phyloP scores from a whole-genome alignment of 2,329 filamentous ascomycete species.

The Aspergillus cejpii region DNA sequence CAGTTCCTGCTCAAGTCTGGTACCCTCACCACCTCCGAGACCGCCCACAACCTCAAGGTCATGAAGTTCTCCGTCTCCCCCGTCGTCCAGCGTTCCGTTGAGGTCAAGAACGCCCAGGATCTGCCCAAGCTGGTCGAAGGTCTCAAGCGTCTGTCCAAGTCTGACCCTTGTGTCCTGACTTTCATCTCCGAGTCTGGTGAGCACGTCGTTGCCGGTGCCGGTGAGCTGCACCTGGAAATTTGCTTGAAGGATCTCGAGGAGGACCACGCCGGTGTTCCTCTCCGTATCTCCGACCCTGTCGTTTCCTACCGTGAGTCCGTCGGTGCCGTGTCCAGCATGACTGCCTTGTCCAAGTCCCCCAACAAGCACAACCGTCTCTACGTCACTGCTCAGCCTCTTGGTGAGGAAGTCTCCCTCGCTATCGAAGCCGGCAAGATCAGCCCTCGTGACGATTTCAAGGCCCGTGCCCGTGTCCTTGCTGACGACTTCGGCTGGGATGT shows the following conservation, averaged over 20 bases:
- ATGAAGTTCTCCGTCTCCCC: constrained; percentile 99
- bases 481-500: constrained; percentile 99
- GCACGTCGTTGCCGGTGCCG: constrained; percentile 97
- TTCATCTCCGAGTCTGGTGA: constrained; percentile 86
- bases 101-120: constrained; percentile 99
- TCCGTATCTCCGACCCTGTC: constrained; percentile 96
- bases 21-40: constrained; percentile 95
- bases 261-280: constrained; percentile 97
- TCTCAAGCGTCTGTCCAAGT: constrained; percentile 99
- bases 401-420: constrained; percentile 81
- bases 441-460: constrained; percentile 98
- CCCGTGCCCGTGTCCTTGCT: constrained; percentile 88
- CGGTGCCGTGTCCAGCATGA: constrained; percentile 75
- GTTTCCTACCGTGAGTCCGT: constrained; percentile 99
- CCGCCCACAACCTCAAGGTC: constrained; percentile 99
- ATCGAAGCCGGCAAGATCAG: constrained; percentile 90
- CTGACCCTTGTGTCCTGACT: constrained; percentile 95
- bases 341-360: constrained; percentile 96
- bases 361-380: constrained; percentile 99
- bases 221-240: constrained; percentile 99
- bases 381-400: constrained; percentile 82
- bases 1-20: constrained; percentile 99
- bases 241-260: constrained; percentile 99
- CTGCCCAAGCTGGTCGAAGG: constrained; percentile 99
- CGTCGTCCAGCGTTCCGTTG: constrained; percentile 95